phyloP scores from a whole-genome alignment of 495 filamentous ascomycete genomes.

The Delitschia confertaspora region DNA sequence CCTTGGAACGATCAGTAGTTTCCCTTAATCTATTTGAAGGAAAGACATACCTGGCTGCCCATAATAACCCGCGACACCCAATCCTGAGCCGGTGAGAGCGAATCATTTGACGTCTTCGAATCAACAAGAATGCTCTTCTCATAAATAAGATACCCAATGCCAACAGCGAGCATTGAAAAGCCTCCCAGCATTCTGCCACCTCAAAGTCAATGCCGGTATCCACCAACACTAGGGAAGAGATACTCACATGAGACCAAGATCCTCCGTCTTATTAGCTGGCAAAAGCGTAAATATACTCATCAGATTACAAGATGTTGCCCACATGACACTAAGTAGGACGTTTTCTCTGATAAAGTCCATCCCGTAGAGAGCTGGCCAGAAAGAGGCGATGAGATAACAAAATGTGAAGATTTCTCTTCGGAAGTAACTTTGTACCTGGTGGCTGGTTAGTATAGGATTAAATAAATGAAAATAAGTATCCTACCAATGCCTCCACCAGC shows the following conservation, averaged over 20 bases:
- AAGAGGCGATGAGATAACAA: slow-evolving; percentile 62
- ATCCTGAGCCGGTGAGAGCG: slow-evolving; percentile 21
- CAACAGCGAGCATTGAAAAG: slow-evolving; percentile 66
- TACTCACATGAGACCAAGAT: slow-evolving; percentile 66
- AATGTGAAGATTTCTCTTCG: slow-evolving; percentile 77
- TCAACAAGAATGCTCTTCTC: slow-evolving; percentile 59
- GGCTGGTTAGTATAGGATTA: slow-evolving; percentile 7
- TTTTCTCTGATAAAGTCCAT: slow-evolving; percentile 59
- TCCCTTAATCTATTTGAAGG: neutral
- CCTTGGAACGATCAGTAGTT: slow-evolving; percentile 36
- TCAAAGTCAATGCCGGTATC: neutral
- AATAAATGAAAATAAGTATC: slow-evolving; percentile 8
- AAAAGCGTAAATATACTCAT: slow-evolving; percentile 92
- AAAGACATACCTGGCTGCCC: slow-evolving; percentile 31
- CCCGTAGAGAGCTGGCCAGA: slow-evolving; percentile 76
- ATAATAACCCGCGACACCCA: slow-evolving; percentile 28
- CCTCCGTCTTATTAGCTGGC: slow-evolving; percentile 76
- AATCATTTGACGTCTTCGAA: slow-evolving; percentile 10
- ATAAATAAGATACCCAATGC: slow-evolving; percentile 71
- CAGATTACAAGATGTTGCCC: slow-evolving; percentile 63
- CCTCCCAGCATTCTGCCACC: slow-evolving; percentile 62
- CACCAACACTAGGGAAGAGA: neutral
- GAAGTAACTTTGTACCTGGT: slow-evolving; percentile 74
- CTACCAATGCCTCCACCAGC: slow-evolving; percentile 76
- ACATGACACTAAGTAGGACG: slow-evolving; percentile 53